Evolutionary conservation across 805 yeast species (phyloP).

Genomic region (Yarrowia yakushimensis): DNA sequence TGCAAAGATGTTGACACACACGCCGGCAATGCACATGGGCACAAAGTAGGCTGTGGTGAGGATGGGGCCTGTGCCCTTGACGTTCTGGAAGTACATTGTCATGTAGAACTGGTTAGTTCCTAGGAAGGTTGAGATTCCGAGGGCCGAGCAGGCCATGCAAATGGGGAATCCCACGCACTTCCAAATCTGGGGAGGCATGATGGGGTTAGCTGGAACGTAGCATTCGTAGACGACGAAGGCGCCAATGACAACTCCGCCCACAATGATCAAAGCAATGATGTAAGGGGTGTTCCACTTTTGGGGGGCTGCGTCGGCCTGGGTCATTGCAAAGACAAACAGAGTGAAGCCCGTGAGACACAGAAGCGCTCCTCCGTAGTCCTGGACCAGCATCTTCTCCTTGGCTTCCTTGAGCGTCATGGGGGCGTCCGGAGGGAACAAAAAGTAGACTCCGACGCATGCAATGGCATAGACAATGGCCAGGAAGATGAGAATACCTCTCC

Average conservation of each 20-base stretch:
- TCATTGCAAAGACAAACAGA: slow-evolving; percentile 44
- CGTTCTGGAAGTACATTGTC: slow-evolving; percentile 44
- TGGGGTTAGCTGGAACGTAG: slow-evolving; percentile 43
- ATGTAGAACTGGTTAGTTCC: slow-evolving; percentile 44
- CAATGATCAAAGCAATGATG: slow-evolving; percentile 44
- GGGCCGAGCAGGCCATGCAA: slow-evolving; percentile 40
- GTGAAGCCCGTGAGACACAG: slow-evolving; percentile 43
- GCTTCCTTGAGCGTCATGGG: slow-evolving; percentile 32
- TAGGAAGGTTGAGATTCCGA: slow-evolving; percentile 45
- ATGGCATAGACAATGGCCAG: slow-evolving; percentile 41
- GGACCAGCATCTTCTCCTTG: slow-evolving; percentile 32
- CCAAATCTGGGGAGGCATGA: slow-evolving; percentile 49
- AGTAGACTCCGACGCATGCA: slow-evolving; percentile 33
- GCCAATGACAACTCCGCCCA: slow-evolving; percentile 41
- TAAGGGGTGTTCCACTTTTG: slow-evolving; percentile 48
- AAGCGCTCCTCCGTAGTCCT: slow-evolving; percentile 48
- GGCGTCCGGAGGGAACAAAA: slow-evolving; percentile 42
- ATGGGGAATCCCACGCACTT: slow-evolving; percentile 41
- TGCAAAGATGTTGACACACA: slow-evolving; percentile 45
- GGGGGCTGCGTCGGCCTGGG: slow-evolving; percentile 44
- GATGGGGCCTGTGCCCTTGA: slow-evolving; percentile 41
- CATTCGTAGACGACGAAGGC: slow-evolving; percentile 42
- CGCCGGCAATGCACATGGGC: slow-evolving; percentile 46
- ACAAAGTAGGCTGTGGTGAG: slow-evolving; percentile 45
- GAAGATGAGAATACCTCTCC: slow-evolving; percentile 46